phyloP scores from a whole-genome alignment of 179 eudicot species.

The Actinidia arguta region DNA sequence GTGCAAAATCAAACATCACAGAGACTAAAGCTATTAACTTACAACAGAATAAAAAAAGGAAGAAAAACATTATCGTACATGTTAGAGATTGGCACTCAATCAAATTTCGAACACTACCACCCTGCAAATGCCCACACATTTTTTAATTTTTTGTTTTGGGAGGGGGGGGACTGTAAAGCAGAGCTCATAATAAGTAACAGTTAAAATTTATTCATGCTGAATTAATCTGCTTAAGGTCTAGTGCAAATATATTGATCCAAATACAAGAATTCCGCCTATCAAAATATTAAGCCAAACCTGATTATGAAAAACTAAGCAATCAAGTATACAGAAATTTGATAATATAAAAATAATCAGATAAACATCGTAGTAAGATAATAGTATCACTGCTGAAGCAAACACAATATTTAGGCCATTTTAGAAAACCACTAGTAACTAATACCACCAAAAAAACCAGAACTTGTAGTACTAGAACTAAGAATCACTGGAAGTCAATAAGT shows the following conservation, averaged over 20 bases:
- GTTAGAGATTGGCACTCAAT: neutral
- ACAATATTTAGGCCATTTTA: neutral
- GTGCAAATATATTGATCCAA: constrained; percentile 2
- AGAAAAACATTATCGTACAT: neutral
- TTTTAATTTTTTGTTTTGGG: too few relatives aligned
- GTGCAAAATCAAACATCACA: neutral
- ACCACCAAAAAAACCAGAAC: neutral
- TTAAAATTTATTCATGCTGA: too few relatives aligned
- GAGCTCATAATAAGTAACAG: too few relatives aligned
- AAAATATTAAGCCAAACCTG: neutral
- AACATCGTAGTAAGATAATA: neutral
- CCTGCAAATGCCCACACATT: too few relatives aligned
- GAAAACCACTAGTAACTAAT: constrained; percentile 16
- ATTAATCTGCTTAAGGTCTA: neutral
- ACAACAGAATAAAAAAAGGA: neutral
- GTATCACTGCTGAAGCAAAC: neutral
- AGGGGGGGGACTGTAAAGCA: too few relatives aligned
- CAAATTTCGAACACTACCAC: neutral
- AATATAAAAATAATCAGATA: neutral
- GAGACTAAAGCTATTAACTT: neutral
- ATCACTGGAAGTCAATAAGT: neutral
- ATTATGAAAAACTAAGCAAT: neutral
- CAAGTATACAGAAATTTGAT: neutral
- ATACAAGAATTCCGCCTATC: neutral
- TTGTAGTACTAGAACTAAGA: neutral